Conservation (phyloP, 805 yeast genomes). For the Metschnikowia colocasiae region DNA sequence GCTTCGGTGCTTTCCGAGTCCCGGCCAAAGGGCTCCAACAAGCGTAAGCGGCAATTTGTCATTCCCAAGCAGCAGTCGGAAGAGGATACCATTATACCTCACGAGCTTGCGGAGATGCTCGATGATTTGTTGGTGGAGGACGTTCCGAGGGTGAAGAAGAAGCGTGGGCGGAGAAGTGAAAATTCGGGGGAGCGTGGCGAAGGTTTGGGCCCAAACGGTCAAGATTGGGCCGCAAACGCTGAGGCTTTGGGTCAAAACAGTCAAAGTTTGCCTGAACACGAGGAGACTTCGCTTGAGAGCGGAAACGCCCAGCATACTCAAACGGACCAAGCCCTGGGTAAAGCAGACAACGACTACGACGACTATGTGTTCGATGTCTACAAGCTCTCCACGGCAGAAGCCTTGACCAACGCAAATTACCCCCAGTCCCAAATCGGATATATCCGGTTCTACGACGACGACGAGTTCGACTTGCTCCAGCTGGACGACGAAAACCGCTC, state of each 20-base stretch:
- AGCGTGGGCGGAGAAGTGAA: conserved; percentile 2
- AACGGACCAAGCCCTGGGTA: no score
- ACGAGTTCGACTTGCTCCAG: conserved; percentile 37
- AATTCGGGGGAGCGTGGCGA: background rate
- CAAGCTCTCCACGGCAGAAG: conserved; percentile 27
- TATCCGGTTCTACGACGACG: conserved; percentile 54
- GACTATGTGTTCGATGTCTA: conserved; percentile 94
- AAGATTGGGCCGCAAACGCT: no score
- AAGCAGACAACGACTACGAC: background rate
- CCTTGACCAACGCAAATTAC: conserved; percentile 46
- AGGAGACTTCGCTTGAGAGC: no score
- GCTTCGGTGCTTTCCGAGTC: conserved; percentile 28
- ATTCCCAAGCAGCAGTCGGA: conserved; percentile 31
- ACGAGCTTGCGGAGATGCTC: conserved; percentile 74
- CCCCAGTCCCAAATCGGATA: conserved; percentile 50
- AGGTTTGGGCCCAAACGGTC: no score
- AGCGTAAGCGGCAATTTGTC: conserved; percentile 29
- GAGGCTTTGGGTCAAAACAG: background rate
- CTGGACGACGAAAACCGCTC: conserved; percentile 38
- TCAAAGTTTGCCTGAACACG: background rate
- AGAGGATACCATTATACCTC: conserved; percentile 43
- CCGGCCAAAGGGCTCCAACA: background rate
- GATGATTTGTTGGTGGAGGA: conserved; percentile 46
- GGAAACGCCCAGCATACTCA: no score
- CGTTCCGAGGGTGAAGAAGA: conserved; percentile 11